Evolutionary conservation across 2,329 filamentous ascomycete genomes (phyloP).

Genomic region (Niveomyces coronatus): DNA sequence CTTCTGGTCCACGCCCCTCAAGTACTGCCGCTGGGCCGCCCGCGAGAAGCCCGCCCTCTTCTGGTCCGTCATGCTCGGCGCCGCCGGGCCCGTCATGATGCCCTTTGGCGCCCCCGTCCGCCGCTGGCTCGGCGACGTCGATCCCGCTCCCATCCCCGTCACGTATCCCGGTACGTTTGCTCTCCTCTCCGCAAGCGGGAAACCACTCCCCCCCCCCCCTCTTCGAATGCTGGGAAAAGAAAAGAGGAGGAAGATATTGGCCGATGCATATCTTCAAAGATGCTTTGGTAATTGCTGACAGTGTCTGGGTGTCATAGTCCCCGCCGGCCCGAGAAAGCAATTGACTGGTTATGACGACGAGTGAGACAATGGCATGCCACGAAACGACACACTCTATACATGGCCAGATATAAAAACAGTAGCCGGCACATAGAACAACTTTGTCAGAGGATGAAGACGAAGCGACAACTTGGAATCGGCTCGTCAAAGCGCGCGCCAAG

Average conservation of each 20-base stretch:
- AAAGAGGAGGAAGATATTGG: background rate
- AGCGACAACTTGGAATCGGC: too few species aligned
- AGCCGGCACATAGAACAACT: too few species aligned
- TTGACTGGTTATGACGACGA: conserved; percentile 52
- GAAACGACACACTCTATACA: conserved; percentile 9
- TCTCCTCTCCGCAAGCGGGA: background rate
- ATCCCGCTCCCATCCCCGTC: conserved; percentile 63
- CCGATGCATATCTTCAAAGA: background rate
- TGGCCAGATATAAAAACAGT: background rate
- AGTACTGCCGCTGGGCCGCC: conserved; percentile 79
- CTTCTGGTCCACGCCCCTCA: conserved; percentile 77
- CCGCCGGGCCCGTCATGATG: conserved; percentile 59
- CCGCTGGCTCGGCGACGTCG: conserved; percentile 60
- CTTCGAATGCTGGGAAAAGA: background rate
- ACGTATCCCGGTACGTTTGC: conserved; percentile 82
- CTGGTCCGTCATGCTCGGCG: conserved; percentile 70
- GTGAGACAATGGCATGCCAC: conserved; percentile 14
- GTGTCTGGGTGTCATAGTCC: conserved; percentile 31
- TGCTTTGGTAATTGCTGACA: conserved; percentile 1
- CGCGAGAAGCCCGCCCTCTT: conserved; percentile 87
- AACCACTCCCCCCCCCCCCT: background rate
- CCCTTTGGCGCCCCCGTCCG: conserved; percentile 65
- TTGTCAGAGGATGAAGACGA: too few species aligned
- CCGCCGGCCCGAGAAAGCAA: conserved; percentile 47
- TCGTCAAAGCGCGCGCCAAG: too few species aligned